Evolutionary conservation across 257 asterid species (phyloP).

Genomic region (Nicotiana paniculata): DNA sequence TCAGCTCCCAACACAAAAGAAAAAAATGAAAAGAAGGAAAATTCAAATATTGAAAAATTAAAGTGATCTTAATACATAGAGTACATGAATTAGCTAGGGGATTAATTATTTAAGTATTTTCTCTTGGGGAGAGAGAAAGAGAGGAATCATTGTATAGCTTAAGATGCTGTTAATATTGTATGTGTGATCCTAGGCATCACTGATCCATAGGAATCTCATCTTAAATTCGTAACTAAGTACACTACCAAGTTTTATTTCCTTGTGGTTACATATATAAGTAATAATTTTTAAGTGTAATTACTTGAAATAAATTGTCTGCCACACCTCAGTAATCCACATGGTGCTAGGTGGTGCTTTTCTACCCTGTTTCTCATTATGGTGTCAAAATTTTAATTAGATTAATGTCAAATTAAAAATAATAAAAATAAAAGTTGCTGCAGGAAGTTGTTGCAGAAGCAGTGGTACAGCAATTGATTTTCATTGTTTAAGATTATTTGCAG

Average conservation of each 20-base stretch:
- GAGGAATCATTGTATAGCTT: neutral
- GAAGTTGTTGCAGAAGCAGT: neutral
- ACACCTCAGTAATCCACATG: neutral
- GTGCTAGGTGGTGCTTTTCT: neutral
- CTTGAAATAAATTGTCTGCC: neutral
- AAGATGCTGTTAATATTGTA: slow-evolving; percentile 17
- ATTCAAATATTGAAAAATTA: neutral
- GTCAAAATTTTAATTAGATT: neutral
- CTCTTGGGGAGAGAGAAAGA: neutral
- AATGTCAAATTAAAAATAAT: neutral
- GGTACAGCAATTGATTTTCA: neutral
- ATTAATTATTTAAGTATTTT: neutral
- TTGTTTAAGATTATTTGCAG: neutral
- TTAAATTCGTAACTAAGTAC: slow-evolving; percentile 15
- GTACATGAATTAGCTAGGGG: neutral
- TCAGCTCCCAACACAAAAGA: neutral
- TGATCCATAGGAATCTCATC: slow-evolving; percentile 47
- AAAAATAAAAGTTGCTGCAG: neutral
- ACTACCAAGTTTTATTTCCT: neutral
- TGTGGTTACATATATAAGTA: neutral
- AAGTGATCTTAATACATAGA: neutral
- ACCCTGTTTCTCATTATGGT: neutral
- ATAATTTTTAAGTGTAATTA: neutral
- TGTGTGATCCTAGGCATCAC: slow-evolving; percentile 57
- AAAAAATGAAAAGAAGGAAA: neutral